Percentiles rank a stretch among this genome's conserved stretches.
Conservation (phyloP, 1,284 basidiomycete genomes). For the Ceratobasidium sp. region DNA sequence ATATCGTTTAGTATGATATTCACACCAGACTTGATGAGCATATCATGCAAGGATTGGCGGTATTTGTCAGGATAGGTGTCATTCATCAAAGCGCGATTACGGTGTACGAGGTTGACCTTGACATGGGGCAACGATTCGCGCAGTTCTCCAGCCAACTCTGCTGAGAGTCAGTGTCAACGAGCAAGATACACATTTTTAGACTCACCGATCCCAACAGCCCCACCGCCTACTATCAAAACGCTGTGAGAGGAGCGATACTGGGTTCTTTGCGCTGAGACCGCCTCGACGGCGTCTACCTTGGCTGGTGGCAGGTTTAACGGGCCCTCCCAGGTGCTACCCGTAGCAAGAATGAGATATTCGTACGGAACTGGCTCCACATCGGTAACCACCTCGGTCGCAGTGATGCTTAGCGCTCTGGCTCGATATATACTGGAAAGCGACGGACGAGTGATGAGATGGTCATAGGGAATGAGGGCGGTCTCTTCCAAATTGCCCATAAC, state of each 20-base stretch:
- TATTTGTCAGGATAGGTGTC: constrained; percentile 69
- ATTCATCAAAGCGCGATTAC: constrained; percentile 68
- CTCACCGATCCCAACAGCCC: constrained; percentile 73
- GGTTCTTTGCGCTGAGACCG: constrained; percentile 63
- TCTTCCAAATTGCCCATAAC: constrained; percentile 58
- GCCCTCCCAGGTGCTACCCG: constrained; percentile 70
- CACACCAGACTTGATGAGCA: constrained; percentile 64
- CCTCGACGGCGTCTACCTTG: constrained; percentile 58
- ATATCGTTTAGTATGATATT: constrained; percentile 68
- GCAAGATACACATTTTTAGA: too few relatives aligned
- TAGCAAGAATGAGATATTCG: constrained; percentile 66
- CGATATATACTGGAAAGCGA: constrained; percentile 2
- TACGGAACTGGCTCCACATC: constrained; percentile 45
- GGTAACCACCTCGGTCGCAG: constrained; percentile 28
- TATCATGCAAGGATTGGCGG: constrained; percentile 65
- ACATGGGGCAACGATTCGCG: constrained; percentile 69
- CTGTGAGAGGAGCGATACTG: constrained; percentile 66
- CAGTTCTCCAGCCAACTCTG: constrained; percentile 71
- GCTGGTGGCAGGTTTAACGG: constrained; percentile 65
- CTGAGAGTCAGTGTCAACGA: too few relatives aligned
- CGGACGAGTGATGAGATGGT: constrained; percentile 31
- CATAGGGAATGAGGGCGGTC: constrained; percentile 58
- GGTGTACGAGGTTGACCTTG: constrained; percentile 75
- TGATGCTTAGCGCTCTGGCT: constrained; percentile 35
- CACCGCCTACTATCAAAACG: constrained; percentile 73